Percentiles rank a stretch among this genome's conserved stretches.
These are phyloP conservation scores for Jacaranda mimosifolia DNA, from an alignment of 257 asterid species.

Conservation along the genomic window DNA sequence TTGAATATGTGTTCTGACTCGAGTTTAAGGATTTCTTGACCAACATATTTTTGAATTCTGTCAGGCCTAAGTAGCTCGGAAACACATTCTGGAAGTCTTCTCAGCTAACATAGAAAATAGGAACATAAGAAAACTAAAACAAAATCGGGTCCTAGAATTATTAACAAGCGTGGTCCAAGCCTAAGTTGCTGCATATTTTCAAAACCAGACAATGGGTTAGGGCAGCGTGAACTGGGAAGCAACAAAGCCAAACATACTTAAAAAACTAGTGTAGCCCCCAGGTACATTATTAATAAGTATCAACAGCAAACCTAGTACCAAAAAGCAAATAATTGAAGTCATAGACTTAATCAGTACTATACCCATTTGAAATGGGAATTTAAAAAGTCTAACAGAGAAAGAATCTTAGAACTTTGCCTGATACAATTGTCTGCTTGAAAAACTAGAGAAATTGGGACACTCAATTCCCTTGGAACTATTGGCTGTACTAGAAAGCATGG, in stretches of 20 bases:
- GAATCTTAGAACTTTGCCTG: constrained; percentile 41
- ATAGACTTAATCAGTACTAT: neutral
- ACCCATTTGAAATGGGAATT: constrained; percentile 8
- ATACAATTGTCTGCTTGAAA: constrained; percentile 39
- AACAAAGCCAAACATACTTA: constrained; percentile 30
- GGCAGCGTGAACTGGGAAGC: constrained; percentile 28
- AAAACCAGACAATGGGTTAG: constrained; percentile 28
- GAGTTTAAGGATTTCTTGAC: neutral
- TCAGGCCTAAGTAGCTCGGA: constrained; percentile 18
- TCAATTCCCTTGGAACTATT: constrained; percentile 55
- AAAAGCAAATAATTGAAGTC: constrained; percentile 4
- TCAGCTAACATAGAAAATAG: constrained; percentile 17
- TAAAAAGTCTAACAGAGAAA: neutral
- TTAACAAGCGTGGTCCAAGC: constrained; percentile 37
- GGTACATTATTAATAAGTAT: neutral
- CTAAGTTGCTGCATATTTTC: constrained; percentile 20
- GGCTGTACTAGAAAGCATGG: constrained; percentile 47
- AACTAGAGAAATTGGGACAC: constrained; percentile 36
- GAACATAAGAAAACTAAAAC: constrained; percentile 27
- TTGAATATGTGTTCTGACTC: neutral
- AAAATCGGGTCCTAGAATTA: constrained; percentile 26
- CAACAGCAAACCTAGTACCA: neutral
- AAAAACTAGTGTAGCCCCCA: constrained; percentile 14
- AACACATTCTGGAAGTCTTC: constrained; percentile 29
- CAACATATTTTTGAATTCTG: constrained; percentile 22